phyloP scores from a whole-genome alignment of 2,329 filamentous ascomycete species.

The Corinectria fuckeliana region DNA sequence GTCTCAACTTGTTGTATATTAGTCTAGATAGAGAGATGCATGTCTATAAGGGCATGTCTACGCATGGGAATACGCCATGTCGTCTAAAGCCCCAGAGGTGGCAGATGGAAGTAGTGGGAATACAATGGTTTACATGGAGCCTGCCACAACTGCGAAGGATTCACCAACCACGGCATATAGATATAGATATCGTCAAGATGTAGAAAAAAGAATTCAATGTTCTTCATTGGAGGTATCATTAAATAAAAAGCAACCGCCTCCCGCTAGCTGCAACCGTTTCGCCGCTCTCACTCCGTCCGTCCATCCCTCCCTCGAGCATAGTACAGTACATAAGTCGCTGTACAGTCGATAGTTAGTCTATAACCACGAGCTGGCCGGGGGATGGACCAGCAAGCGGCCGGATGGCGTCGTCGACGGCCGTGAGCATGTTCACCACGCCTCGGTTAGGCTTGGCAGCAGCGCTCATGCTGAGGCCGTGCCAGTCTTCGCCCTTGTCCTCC shows the following conservation, averaged over 20 bases:
- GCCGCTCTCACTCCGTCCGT: too few species aligned
- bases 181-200: background rate
- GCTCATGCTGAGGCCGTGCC: constrained; percentile 55
- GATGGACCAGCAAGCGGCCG: constrained; percentile 37
- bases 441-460: constrained; percentile 51
- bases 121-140: constrained; percentile 19
- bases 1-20: constrained; percentile 3
- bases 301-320: constrained; percentile 30
- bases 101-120: background rate
- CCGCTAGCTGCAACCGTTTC: constrained; percentile 30
- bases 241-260: constrained; percentile 34
- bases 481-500: constrained; percentile 51
- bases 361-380: constrained; percentile 26
- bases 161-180: background rate
- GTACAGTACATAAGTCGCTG: constrained; percentile 13
- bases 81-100: background rate
- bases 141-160: constrained; percentile 11
- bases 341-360: constrained; percentile 27
- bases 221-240: constrained; percentile 43
- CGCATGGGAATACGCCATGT: constrained; percentile 1
- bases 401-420: constrained; percentile 55
- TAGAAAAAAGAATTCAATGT: constrained; percentile 24
- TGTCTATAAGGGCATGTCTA: constrained; percentile 6
- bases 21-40: constrained; percentile 1
- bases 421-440: constrained; percentile 55